Evolutionary conservation across 2,329 filamentous ascomycete species (phyloP).

Genomic region (Arthrobotrys megalospora): DNA sequence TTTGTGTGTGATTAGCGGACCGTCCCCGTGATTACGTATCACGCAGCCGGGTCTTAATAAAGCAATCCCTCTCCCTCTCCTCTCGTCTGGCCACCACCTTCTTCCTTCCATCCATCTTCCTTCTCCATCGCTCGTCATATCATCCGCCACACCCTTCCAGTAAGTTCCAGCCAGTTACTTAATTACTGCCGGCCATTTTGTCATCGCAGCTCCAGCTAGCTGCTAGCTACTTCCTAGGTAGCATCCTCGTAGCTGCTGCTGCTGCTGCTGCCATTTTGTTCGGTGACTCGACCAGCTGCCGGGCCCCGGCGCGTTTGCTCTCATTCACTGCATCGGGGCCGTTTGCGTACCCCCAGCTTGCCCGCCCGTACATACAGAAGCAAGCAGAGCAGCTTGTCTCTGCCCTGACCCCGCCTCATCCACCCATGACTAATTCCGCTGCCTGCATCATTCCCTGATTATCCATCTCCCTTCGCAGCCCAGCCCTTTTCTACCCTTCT

Average conservation of each 20-base stretch:
- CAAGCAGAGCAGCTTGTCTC: background rate
- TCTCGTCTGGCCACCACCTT: no score
- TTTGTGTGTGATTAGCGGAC: constrained; percentile 1
- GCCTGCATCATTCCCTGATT: constrained; percentile 54
- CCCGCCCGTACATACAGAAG: background rate
- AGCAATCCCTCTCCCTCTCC: constrained; percentile 11
- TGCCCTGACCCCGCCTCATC: constrained; percentile 23
- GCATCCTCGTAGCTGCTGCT: background rate
- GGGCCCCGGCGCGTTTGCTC: background rate
- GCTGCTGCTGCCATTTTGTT: constrained; percentile 14
- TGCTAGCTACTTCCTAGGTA: no score
- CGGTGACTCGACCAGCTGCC: constrained; percentile 46
- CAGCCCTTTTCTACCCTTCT: constrained; percentile 61
- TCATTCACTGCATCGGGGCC: background rate
- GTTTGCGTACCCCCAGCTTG: background rate
- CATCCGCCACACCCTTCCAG: constrained; percentile 23
- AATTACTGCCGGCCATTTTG: background rate
- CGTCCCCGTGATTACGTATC: constrained; percentile 59
- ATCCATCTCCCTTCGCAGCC: constrained; percentile 38
- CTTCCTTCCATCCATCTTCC: background rate
- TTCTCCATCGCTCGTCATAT: background rate
- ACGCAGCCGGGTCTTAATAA: constrained; percentile 36
- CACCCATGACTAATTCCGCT: constrained; percentile 61
- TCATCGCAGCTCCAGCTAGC: no score
- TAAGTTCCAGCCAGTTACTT: constrained; percentile 37